Evolutionary conservation across 768 basidiomycete genomes (phyloP).

Genomic region (Tulasnella sp.): DNA sequence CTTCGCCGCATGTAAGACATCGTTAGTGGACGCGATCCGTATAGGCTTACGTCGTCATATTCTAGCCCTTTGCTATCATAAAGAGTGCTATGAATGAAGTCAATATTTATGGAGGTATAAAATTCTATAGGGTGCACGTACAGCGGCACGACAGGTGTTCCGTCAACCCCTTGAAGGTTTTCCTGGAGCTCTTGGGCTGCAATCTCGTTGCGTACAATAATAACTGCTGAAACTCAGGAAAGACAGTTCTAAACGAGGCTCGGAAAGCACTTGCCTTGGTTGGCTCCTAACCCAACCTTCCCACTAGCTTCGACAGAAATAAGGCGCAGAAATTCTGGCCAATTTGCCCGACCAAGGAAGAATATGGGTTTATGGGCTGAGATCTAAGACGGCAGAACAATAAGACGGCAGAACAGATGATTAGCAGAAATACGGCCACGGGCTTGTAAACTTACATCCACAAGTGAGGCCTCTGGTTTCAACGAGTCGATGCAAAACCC

Average conservation of each 20-base stretch:
- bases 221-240: conserved; percentile 57
- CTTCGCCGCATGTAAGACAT: conserved; percentile 38
- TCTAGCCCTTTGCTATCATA: conserved; percentile 65
- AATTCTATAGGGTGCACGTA: too few relatives aligned
- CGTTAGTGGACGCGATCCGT: background rate
- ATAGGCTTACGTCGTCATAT: conserved; percentile 54
- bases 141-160: too few relatives aligned
- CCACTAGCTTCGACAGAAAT: background rate
- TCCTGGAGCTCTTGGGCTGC: conserved; percentile 51
- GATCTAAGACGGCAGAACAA: background rate
- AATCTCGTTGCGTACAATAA: conserved; percentile 60
- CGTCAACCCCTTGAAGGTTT: conserved; percentile 34
- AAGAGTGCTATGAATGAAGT: conserved; percentile 41
- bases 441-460: background rate
- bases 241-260: conserved; percentile 31
- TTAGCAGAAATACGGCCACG: background rate
- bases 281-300: conserved; percentile 38
- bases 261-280: conserved; percentile 43
- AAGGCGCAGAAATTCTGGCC: background rate
- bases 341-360: background rate
- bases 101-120: too few relatives aligned
- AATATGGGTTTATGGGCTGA: conserved; percentile 17
- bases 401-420: background rate
- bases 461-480: background rate
- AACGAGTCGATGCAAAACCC: conserved; percentile 16